Conservation (phyloP, 441 rosid species). For the Sinapis alba region DNA sequence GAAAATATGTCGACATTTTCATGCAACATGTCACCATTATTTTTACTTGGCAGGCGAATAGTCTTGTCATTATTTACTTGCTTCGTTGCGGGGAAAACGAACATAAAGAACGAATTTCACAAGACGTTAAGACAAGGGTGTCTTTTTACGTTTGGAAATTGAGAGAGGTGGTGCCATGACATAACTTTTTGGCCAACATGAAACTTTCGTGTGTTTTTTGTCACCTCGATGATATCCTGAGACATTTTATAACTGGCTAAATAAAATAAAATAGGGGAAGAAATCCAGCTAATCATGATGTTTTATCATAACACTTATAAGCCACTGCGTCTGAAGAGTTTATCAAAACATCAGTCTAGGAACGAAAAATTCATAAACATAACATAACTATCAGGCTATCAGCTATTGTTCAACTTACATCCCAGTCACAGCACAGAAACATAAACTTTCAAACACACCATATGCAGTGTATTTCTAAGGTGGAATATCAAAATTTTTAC, state of each 20-base stretch:
- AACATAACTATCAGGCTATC: not conserved
- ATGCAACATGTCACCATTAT: conserved; percentile 30
- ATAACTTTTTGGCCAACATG: not conserved
- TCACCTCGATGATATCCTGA: not conserved
- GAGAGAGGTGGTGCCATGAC: not conserved
- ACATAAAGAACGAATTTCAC: not conserved
- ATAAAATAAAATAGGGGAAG: not conserved
- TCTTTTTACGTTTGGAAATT: not conserved
- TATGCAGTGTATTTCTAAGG: no score
- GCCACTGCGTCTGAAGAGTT: not conserved
- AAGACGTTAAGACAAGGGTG: not conserved
- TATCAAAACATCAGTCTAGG: not conserved
- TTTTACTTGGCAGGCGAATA: not conserved
- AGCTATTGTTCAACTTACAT: not conserved
- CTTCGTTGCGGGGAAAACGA: not conserved
- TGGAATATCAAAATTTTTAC: no score
- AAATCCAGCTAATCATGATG: not conserved
- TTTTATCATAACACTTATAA: not conserved
- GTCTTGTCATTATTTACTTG: conserved; percentile 14
- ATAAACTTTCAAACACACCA: not conserved
- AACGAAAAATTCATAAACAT: not conserved
- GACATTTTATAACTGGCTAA: not conserved
- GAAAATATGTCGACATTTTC: conserved; percentile 39
- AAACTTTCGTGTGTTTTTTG: not conserved
- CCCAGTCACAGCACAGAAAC: not conserved